Evolutionary conservation across 306 rosid genomes (phyloP), one percentile per base, ranked within the genome.

Genomic region (Cyamopsis tetragonoloba): DNA sequence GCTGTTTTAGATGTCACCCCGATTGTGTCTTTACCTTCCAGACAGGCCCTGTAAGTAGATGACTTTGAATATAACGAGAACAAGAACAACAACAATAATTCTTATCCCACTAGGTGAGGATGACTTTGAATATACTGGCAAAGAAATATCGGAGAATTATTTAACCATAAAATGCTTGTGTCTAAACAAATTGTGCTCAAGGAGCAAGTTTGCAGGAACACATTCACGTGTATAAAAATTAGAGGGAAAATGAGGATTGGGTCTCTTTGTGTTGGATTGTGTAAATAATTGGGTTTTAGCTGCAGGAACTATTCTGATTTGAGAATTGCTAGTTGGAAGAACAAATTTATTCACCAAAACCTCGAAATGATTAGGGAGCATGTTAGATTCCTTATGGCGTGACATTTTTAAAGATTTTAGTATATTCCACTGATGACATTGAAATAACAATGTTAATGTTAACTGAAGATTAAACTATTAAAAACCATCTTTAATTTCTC

Each of bases 251-350:
- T n/a, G n/a, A n/a, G n/a, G n/a, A n/a, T n/a, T n/a, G n/a, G n/a
- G n/a, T n/a, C n/a, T n/a, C n/a, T n/a, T 23, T 57, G 13, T 24
- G 42, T 44, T 63, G 28, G 55, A 63, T 63, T 63, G 41, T 42
- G 11, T 43, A 13, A 63, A 44, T 15, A 27, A 15, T 17, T 63
- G 50, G 54, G 56, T n/a, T 63, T 43, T 63, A 28, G 44, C 27
- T 44, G 26, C 26, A 12, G 59, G n/a, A 47, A 47, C 42, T n/a
- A 28, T n/a, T 31, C 7, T 31, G 6, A 31, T 31, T 31, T 31
- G 35, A 2, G 6, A 31, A 8, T 4, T 1, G 7, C 4, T 31
- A 4, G 1, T 55, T 12, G 51, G 44, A 26, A 27, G 50, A 26
- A 32, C 50, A 47, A 2, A 18, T 49, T 71, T 35, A 8, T 48